Conservation (phyloP, 169 alveolate species). For the Plasmodium reichenowi region DNA sequence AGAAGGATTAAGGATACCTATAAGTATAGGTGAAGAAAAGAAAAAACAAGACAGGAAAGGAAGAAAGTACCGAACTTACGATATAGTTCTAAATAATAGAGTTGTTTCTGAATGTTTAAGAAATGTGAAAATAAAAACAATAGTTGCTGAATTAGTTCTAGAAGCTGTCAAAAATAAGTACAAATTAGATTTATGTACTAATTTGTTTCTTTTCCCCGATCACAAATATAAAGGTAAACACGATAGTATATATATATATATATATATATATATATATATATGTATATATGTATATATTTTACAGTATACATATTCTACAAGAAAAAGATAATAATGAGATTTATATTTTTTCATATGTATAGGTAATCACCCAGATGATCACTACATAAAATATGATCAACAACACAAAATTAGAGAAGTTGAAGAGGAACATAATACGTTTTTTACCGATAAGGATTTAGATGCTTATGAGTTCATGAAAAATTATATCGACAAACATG, state of each 20-base stretch:
- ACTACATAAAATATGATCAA: conserved; percentile 68
- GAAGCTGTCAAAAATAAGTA: conserved; percentile 71
- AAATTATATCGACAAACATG: background rate
- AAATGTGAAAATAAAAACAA: conserved; percentile 56
- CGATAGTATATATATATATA: background rate
- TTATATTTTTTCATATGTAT: conserved; percentile 10
- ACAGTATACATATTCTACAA: background rate
- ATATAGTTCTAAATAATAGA: conserved; percentile 67
- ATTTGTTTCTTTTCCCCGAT: conserved; percentile 64
- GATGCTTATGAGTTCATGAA: too few relatives aligned
- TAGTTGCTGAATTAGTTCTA: conserved; percentile 74
- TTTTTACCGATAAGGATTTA: too few relatives aligned
- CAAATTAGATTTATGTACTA: conserved; percentile 65
- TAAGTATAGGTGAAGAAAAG: conserved; percentile 77
- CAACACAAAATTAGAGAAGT: conserved; percentile 67
- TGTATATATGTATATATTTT: background rate
- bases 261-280: background rate
- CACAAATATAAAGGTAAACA: conserved; percentile 74
- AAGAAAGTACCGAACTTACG: conserved; percentile 71
- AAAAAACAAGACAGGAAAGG: conserved; percentile 74
- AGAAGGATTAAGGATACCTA: conserved; percentile 75
- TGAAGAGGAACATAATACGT: background rate
- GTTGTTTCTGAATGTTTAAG: conserved; percentile 57
- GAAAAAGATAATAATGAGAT: background rate
- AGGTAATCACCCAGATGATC: conserved; percentile 70